phyloP scores from a whole-genome alignment of 2,329 filamentous ascomycete genomes.

The Ophiostoma quercus region DNA sequence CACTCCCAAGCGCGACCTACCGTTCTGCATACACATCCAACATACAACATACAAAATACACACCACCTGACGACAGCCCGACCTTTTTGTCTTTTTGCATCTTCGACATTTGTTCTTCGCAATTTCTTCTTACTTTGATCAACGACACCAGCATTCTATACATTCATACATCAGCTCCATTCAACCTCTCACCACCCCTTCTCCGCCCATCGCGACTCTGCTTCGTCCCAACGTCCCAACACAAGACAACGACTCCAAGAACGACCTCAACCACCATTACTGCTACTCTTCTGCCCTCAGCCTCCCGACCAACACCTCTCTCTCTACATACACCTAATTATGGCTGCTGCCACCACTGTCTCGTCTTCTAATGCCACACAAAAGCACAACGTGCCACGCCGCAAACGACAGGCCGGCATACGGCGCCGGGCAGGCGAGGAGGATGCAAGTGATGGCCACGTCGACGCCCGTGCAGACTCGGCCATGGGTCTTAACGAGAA shows the following conservation, averaged over 20 bases:
- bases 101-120: background rate
- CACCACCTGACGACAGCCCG: background rate
- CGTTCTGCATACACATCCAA: background rate
- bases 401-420: slow-evolving; percentile 61
- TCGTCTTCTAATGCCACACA: slow-evolving; percentile 20
- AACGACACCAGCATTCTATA: background rate
- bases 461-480: slow-evolving; percentile 40
- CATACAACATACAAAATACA: background rate
- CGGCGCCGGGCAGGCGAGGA: slow-evolving; percentile 66
- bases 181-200: background rate
- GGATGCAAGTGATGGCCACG: slow-evolving; percentile 56
- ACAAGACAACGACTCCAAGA: no score
- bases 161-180: background rate
- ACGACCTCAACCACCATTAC: background rate
- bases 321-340: slow-evolving; percentile 14
- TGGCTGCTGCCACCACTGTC: slow-evolving; percentile 23
- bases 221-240: background rate
- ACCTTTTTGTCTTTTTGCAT: background rate
- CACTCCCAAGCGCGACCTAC: slow-evolving; percentile 5
- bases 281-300: background rate
- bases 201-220: background rate
- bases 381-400: slow-evolving; percentile 40
- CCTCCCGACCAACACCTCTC: background rate
- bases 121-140: background rate
- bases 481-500: slow-evolving; percentile 55